Percentiles rank a stretch among this genome's conserved stretches.
These are phyloP conservation scores for Bryoglossum gracile DNA, from an alignment of 495 filamentous ascomycete species.

Conservation along the genomic window DNA sequence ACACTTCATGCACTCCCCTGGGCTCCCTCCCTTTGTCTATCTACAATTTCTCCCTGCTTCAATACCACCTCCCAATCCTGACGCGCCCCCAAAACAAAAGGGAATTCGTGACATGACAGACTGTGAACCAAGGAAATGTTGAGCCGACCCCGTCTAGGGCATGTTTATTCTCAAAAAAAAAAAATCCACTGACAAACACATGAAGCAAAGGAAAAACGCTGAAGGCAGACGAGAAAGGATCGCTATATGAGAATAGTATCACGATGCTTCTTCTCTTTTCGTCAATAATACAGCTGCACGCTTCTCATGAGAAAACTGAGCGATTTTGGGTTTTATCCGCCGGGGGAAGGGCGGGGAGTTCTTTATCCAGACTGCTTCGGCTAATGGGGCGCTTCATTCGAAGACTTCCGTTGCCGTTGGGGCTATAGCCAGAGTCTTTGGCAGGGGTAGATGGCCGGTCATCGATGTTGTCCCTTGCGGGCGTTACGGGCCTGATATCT, in stretches of 20 bases:
- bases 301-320: neutral
- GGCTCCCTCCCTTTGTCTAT: too few species aligned
- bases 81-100: too few species aligned
- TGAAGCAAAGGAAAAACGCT: neutral
- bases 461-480: constrained; percentile 15
- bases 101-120: too few species aligned
- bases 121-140: too few species aligned
- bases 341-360: constrained; percentile 20
- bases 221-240: constrained; percentile 6
- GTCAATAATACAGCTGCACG: neutral
- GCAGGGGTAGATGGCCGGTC: constrained; percentile 20
- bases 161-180: too few species aligned
- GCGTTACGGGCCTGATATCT: constrained; percentile 13
- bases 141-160: too few species aligned
- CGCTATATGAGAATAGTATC: constrained; percentile 20
- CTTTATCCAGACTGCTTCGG: constrained; percentile 24
- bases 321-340: neutral
- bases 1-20: too few species aligned
- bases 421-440: constrained; percentile 19
- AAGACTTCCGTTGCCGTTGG: neutral
- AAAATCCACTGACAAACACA: too few species aligned
- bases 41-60: too few species aligned
- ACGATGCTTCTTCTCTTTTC: constrained; percentile 12
- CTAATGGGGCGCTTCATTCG: constrained; percentile 8
- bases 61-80: too few species aligned